Conservation (phyloP, 2,329 filamentous ascomycete species). For the Colletotrichum chlorophyti region DNA sequence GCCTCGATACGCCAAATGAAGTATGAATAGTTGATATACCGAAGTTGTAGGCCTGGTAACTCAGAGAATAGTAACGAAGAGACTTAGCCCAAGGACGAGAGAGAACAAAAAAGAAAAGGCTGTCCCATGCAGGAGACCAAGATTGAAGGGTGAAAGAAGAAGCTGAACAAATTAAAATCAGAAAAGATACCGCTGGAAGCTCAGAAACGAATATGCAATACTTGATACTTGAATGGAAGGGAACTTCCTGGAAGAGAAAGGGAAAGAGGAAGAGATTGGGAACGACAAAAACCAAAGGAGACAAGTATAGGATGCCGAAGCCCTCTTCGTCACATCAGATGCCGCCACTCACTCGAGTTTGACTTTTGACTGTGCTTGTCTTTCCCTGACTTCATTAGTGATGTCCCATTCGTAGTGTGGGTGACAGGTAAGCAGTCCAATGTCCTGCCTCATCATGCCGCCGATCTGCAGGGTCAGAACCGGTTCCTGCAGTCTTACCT, state of each 20-base stretch:
- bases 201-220: constrained; percentile 20
- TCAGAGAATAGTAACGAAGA: too few relatives aligned
- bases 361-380: constrained; percentile 4
- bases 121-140: constrained; percentile 15
- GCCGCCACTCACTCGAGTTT: not conserved
- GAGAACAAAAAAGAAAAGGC: constrained; percentile 19
- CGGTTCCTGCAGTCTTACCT: constrained; percentile 27
- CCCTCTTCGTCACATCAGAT: constrained; percentile 13
- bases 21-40: too few relatives aligned
- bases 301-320: not conserved
- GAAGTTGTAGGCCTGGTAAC: too few relatives aligned
- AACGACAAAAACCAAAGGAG: too few relatives aligned
- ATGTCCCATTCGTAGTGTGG: constrained; percentile 11
- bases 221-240: constrained; percentile 25
- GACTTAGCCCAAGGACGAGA: constrained; percentile 9
- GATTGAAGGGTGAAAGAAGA: constrained; percentile 9
- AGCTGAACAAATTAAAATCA: constrained; percentile 19
- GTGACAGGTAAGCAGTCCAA: constrained; percentile 8
- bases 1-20: constrained; percentile 1
- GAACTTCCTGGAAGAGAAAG: constrained; percentile 4
- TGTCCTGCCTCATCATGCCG: constrained; percentile 28
- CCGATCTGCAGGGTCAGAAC: constrained; percentile 20
- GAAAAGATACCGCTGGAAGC: constrained; percentile 7
- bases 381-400: constrained; percentile 16
- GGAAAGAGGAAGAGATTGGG: not conserved